These are phyloP conservation scores for Coemansia sp. DNA, from an alignment of 192 early-diverging fungal species.

Conservation along the genomic window DNA sequence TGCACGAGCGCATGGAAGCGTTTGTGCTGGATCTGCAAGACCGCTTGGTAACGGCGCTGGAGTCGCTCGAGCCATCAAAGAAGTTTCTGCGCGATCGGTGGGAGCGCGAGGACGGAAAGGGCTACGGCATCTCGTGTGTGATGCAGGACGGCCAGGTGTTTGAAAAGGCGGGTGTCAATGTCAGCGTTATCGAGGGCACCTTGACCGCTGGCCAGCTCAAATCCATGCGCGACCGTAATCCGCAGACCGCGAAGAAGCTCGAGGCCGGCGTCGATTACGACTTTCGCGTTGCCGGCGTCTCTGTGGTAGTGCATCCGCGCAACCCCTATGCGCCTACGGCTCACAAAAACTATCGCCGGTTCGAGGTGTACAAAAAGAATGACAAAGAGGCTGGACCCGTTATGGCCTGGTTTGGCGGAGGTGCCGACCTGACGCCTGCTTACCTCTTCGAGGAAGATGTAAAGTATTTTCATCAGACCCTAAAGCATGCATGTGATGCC, in stretches of 20 bases:
- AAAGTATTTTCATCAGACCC: slow-evolving; percentile 84
- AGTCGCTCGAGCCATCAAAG: slow-evolving; percentile 62
- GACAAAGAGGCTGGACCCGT: slow-evolving; percentile 62
- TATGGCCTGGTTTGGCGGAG: slow-evolving; percentile 95
- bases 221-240: slow-evolving; percentile 87
- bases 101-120: slow-evolving; percentile 81
- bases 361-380: slow-evolving; percentile 72
- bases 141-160: slow-evolving; percentile 89
- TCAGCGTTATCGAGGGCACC: slow-evolving; percentile 84
- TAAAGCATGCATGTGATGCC: slow-evolving; percentile 91
- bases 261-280: slow-evolving; percentile 59
- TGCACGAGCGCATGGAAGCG: slow-evolving; percentile 79
- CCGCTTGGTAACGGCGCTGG: slow-evolving; percentile 62
- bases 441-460: slow-evolving; percentile 92
- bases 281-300: slow-evolving; percentile 88
- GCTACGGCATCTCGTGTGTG: slow-evolving; percentile 88
- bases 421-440: slow-evolving; percentile 88
- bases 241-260: slow-evolving; percentile 56
- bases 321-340: slow-evolving; percentile 96
- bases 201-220: slow-evolving; percentile 69
- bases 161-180: slow-evolving; percentile 97
- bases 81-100: slow-evolving; percentile 77
- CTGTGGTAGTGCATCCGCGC: slow-evolving; percentile 89
- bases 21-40: slow-evolving; percentile 76
- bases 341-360: slow-evolving; percentile 97